phyloP scores from a whole-genome alignment of 2,329 filamentous ascomycete species.

The Orbilia quercus region DNA sequence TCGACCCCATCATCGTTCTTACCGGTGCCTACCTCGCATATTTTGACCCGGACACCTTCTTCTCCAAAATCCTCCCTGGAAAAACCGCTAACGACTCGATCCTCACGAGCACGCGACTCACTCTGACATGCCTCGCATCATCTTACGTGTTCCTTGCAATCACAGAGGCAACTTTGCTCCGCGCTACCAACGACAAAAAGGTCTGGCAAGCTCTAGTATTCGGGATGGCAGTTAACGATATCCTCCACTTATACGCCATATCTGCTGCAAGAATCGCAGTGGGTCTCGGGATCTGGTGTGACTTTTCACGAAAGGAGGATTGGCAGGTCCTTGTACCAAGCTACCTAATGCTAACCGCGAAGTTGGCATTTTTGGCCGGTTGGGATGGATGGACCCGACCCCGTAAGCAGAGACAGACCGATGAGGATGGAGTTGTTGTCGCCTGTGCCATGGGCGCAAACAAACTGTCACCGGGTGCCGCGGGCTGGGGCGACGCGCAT shows the following conservation, averaged over 20 bases:
- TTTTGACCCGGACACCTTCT: not conserved
- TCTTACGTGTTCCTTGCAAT: slow-evolving; percentile 1
- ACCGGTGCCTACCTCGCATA: not conserved
- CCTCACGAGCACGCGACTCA: not conserved
- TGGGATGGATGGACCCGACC: slow-evolving; percentile 2
- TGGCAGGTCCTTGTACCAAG: not conserved
- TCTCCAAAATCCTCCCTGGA: not conserved
- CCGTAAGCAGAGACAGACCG: no score
- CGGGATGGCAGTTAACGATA: slow-evolving; percentile 5
- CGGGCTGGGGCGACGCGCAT: no score
- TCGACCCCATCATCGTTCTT: not conserved
- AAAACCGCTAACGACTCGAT: not conserved
- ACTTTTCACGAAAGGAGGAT: not conserved
- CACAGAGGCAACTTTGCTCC: not conserved
- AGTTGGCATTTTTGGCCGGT: slow-evolving; percentile 3
- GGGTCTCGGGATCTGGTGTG: not conserved
- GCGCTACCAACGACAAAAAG: slow-evolving; percentile 4
- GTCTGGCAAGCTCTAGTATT: not conserved
- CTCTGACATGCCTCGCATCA: not conserved
- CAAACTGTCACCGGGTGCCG: no score
- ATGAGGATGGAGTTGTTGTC: no score
- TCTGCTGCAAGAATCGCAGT: not conserved
- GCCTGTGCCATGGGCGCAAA: no score
- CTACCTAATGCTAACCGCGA: not conserved
- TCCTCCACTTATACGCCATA: not conserved